Conservation (phyloP, 495 filamentous ascomycete genomes). For the Hyaloscypha finlandica region DNA sequence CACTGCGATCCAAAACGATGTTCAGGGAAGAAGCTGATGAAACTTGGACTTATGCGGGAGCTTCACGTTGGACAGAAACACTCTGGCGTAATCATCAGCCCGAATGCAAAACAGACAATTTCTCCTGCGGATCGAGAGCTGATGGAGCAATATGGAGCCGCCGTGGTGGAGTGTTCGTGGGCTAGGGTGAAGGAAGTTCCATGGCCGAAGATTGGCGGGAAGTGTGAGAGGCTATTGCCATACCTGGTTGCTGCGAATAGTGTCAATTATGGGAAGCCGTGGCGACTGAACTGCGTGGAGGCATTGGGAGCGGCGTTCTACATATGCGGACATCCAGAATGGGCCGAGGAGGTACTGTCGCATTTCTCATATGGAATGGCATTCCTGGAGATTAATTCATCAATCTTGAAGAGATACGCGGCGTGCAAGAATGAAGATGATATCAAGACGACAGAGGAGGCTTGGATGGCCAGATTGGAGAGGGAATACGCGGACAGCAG, state of each 20-base stretch:
- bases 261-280: constrained; percentile 95
- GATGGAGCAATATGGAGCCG: constrained; percentile 85
- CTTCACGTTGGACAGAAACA: constrained; percentile 89
- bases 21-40: constrained; percentile 91
- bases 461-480: constrained; percentile 88
- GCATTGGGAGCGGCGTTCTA: constrained; percentile 88
- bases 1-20: constrained; percentile 98
- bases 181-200: constrained; percentile 88
- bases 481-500: constrained; percentile 83
- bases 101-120: constrained; percentile 83
- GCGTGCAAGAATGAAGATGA: constrained; percentile 80
- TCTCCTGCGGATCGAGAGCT: constrained; percentile 79
- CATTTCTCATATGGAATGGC: constrained; percentile 86
- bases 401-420: constrained; percentile 80
- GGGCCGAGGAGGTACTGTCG: constrained; percentile 79
- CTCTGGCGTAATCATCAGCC: constrained; percentile 87
- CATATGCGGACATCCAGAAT: constrained; percentile 89
- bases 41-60: constrained; percentile 89
- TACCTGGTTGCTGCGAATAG: constrained; percentile 96
- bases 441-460: constrained; percentile 82
- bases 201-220: constrained; percentile 89
- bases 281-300: constrained; percentile 93
- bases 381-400: constrained; percentile 85
- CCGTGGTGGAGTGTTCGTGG: constrained; percentile 98
- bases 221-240: constrained; percentile 87